phyloP scores from a whole-genome alignment of 345 rosid genomes.

The Eutrema yunnanense region DNA sequence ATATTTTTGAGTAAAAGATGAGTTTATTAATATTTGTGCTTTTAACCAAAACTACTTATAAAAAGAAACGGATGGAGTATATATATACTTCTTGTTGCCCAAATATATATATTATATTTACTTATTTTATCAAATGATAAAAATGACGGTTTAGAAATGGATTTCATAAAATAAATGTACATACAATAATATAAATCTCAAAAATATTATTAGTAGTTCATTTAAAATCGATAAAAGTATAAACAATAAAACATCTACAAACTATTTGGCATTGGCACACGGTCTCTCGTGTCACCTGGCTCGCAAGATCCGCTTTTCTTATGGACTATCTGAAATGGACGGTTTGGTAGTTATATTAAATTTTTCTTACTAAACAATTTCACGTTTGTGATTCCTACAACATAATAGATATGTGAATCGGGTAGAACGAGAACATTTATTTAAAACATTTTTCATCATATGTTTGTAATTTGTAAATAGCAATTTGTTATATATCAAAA shows the following conservation, averaged over 20 bases:
- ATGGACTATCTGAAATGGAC: background rate
- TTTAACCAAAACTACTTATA: no score
- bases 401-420: background rate
- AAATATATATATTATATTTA: no score
- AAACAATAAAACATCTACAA: background rate
- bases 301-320: background rate
- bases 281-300: background rate
- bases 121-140: background rate
- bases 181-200: no score
- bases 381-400: background rate
- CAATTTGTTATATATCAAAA: no score
- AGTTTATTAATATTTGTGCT: no score
- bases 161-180: background rate
- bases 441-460: background rate
- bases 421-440: background rate
- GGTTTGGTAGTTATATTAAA: background rate
- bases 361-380: background rate
- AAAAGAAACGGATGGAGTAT: no score
- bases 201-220: no score
- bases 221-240: background rate
- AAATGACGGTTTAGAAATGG: background rate
- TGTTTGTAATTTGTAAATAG: background rate
- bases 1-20: no score
- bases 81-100: no score
- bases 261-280: background rate